Evolutionary conservation across 306 rosid genomes (phyloP).

Genomic region (Biancaea sappan): DNA sequence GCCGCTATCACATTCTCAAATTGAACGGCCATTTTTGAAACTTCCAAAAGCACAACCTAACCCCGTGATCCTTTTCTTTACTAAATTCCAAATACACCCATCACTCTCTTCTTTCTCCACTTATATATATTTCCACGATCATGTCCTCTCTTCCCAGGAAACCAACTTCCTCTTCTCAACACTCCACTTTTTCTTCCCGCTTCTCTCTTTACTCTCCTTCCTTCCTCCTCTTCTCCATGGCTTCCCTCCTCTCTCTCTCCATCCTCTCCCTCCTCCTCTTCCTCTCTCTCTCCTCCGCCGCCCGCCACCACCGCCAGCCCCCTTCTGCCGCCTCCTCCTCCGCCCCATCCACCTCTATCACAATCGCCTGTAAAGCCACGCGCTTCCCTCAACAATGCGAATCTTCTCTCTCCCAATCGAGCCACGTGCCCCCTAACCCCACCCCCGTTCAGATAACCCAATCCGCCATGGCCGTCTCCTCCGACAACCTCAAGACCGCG

Average conservation of each 20-base stretch:
- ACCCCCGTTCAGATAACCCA: slow-evolving; percentile 46
- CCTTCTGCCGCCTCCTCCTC: not conserved
- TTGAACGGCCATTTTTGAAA: not conserved
- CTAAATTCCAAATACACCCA: not conserved
- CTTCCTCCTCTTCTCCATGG: slow-evolving; percentile 60
- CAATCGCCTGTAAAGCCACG: slow-evolving; percentile 70
- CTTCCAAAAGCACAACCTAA: not conserved
- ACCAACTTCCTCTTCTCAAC: slow-evolving; percentile 11
- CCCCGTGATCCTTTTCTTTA: not conserved
- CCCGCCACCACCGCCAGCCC: not conserved
- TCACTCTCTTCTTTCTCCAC: not conserved
- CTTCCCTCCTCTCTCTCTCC: slow-evolving; percentile 46
- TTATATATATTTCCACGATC: slow-evolving; percentile 1
- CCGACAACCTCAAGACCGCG: slow-evolving; percentile 50
- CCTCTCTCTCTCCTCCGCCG: slow-evolving; percentile 42
- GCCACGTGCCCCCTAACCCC: slow-evolving; percentile 35
- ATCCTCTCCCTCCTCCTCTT: slow-evolving; percentile 44
- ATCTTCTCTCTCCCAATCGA: slow-evolving; percentile 48
- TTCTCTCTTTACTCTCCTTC: slow-evolving; percentile 34
- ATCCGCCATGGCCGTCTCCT: slow-evolving; percentile 48
- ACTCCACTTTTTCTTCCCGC: not conserved
- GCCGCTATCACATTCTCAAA: not conserved
- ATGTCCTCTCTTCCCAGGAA: slow-evolving; percentile 32
- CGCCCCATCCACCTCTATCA: slow-evolving; percentile 14
- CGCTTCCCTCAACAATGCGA: slow-evolving; percentile 71